Base-by-base conservation (phyloP, 192 early-diverging fungal genomes). In the Coemansia sp. region DNA sequence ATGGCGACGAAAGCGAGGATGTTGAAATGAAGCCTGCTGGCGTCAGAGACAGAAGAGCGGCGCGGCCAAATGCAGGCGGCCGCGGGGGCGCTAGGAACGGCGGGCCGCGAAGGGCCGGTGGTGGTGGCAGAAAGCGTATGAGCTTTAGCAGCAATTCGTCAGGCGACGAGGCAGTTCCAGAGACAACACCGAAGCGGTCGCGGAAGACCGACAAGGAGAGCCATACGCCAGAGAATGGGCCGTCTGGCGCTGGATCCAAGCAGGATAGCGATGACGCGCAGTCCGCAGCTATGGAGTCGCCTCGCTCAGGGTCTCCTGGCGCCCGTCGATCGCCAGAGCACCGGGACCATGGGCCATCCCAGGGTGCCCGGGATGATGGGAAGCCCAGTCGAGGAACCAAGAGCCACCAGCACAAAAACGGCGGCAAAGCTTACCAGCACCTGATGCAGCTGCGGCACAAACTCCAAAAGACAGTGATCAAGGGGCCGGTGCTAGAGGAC, bases 391-490 rank as follows among this genome's bases (percentile, higher is more conserved):
- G 57, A 25, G 18, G 48, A 21, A 31, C 52, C 18, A 72, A 51
- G 47, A 19, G 14, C 13, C 68, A 72, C 31, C 67, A 59, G 37
- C 30, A 40, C 1, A 72, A 72, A 43, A 53, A 31, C 32, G 47
- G 43, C 35, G 48, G 50, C 56, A 64, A 64, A 28, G 36, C 53
- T 31, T 68, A 58, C 39, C 57, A 76, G 14, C 29, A 52, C 30
- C 40, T 64, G 16, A 76, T 76, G 73, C 66, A 65, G 31, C 57
- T 68, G 22, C 61, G 73, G 7, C 73, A 76, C 62, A 54, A 54
- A 29, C 55, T 76, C 9, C 73, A 76, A 38, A 76, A 76, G 54
- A 60, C 65, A 2, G 38, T 76, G 12, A 67, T 76, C 53, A 68
- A 68, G 46, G 65, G 66, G 13, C 36, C 42, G 11, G 21, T 54